A percentile compares a stretch with the other conserved stretches of the same genome.
Conservation (phyloP, 768 basidiomycete genomes). For the Phaeolepiota aurea region DNA sequence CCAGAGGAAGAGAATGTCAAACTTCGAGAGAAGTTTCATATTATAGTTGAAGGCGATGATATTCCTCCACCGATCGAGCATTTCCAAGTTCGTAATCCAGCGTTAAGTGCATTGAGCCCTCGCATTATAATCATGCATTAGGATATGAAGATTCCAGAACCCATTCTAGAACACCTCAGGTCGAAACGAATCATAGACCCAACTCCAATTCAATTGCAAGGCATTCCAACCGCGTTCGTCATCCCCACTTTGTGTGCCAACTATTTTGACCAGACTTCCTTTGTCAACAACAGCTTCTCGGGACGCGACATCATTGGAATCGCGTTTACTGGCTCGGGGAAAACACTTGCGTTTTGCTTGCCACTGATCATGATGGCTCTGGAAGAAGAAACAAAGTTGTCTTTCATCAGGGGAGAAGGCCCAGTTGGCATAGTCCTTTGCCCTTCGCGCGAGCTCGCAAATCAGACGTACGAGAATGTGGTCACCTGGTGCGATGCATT, state of each 20-base stretch:
- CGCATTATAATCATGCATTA: constrained; percentile 17
- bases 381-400: constrained; percentile 87
- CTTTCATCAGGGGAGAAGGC: constrained; percentile 89
- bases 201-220: constrained; percentile 96
- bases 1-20: constrained; percentile 60
- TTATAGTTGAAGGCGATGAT: constrained; percentile 90
- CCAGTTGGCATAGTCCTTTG: constrained; percentile 96
- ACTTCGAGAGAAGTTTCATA: constrained; percentile 87
- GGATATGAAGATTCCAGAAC: constrained; percentile 98
- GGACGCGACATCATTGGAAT: constrained; percentile 98
- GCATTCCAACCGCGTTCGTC: constrained; percentile 90
- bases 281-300: constrained; percentile 55
- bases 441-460: constrained; percentile 93
- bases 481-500: constrained; percentile 79
- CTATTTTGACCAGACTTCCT: constrained; percentile 6
- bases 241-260: constrained; percentile 1
- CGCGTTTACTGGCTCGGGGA: constrained; percentile 97
- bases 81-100: constrained; percentile 49
- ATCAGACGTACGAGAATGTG: constrained; percentile 95
- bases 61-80: constrained; percentile 89
- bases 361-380: constrained; percentile 94
- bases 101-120: constrained; percentile 5
- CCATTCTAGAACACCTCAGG: constrained; percentile 76
- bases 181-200: constrained; percentile 79
- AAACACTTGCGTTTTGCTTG: constrained; percentile 97